Evolutionary conservation across 2,329 filamentous ascomycete species (phyloP).

Genomic region (Helminthosporium solani): DNA sequence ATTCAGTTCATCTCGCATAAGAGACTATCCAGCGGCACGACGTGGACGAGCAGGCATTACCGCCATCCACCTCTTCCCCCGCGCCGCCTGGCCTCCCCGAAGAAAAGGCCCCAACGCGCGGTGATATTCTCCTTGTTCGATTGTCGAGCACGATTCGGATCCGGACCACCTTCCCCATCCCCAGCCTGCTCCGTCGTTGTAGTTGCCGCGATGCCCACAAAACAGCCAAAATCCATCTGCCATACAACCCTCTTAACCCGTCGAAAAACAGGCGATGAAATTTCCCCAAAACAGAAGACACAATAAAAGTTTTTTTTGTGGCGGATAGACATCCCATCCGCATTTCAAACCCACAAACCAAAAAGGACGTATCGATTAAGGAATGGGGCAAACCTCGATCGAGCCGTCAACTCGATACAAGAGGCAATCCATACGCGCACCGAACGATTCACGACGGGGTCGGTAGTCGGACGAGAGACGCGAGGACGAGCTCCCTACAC

Average conservation of each 20-base stretch:
- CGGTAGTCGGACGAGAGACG: not conserved
- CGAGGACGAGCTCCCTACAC: not conserved
- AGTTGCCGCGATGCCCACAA: not conserved
- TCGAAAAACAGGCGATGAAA: not conserved
- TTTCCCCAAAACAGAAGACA: not conserved
- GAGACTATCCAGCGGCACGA: constrained; percentile 39
- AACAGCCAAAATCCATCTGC: not conserved
- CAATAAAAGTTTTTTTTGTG: not conserved
- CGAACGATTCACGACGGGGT: too few relatives aligned
- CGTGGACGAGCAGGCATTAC: constrained; percentile 40
- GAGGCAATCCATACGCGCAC: not conserved
- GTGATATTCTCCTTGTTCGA: constrained; percentile 12
- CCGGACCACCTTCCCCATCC: constrained; percentile 1
- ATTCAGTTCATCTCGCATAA: constrained; percentile 34
- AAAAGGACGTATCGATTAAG: not conserved
- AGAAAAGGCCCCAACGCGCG: not conserved
- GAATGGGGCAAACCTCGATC: not conserved
- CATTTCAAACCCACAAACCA: not conserved
- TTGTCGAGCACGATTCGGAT: constrained; percentile 13
- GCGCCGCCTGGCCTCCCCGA: constrained; percentile 10
- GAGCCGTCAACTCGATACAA: not conserved
- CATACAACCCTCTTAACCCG: constrained; percentile 1
- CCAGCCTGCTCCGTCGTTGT: not conserved
- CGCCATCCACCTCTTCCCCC: constrained; percentile 32
- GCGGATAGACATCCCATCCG: too few relatives aligned